A percentile compares a stretch with the other conserved stretches of the same genome.
Evolutionary conservation across 1,284 basidiomycete genomes (phyloP).

Genomic region (Ustilago trichophora): DNA sequence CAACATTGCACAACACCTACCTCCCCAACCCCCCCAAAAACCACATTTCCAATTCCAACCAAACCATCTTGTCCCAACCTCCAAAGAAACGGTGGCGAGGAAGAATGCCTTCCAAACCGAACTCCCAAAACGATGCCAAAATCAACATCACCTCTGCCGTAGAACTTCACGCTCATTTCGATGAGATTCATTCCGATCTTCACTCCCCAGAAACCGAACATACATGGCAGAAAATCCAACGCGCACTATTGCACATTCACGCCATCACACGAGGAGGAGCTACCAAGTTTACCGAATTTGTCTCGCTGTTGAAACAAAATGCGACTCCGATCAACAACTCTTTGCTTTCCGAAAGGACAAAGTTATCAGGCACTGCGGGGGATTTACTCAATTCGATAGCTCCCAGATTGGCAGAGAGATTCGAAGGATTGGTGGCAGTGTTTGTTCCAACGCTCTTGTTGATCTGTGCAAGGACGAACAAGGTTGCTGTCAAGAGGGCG

Average conservation of each 20-base stretch:
- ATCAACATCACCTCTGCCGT: constrained; percentile 11
- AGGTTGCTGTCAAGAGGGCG: constrained; percentile 69
- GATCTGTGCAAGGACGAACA: constrained; percentile 70
- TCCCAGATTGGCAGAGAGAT: constrained; percentile 67
- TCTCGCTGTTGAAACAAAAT: constrained; percentile 39
- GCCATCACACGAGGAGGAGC: constrained; percentile 57
- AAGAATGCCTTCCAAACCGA: constrained; percentile 16
- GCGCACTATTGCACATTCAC: constrained; percentile 48
- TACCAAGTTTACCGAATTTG: constrained; percentile 47
- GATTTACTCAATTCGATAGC: constrained; percentile 70
- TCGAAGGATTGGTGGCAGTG: constrained; percentile 67
- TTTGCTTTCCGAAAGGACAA: constrained; percentile 69
- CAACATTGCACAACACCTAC: too few species aligned
- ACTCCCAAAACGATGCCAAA: constrained; percentile 13
- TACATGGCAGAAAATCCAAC: constrained; percentile 58
- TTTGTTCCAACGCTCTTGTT: constrained; percentile 69
- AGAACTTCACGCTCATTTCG: constrained; percentile 21
- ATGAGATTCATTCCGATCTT: constrained; percentile 24
- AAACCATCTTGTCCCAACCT: too few species aligned
- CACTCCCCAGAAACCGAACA: constrained; percentile 54
- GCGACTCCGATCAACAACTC: constrained; percentile 42
- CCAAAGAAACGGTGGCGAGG: too few species aligned
- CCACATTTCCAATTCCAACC: too few species aligned
- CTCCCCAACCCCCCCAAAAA: too few species aligned
- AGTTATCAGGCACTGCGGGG: constrained; percentile 69